Evolutionary conservation across 257 asterid genomes (phyloP).

Genomic region (Jacaranda copaia): DNA sequence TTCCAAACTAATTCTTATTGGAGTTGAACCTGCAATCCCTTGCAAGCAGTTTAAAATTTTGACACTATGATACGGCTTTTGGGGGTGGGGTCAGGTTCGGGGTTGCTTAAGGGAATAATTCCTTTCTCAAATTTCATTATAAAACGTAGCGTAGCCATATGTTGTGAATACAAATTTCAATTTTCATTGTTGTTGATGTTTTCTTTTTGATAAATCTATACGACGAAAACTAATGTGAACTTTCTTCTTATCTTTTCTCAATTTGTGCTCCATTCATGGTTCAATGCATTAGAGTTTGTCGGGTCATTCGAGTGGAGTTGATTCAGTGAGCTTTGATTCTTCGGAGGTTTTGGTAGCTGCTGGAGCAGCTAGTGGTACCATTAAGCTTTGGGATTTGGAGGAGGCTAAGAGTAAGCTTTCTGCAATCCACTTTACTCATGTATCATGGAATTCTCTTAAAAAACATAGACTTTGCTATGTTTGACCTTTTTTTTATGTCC

Average conservation of each 20-base stretch:
- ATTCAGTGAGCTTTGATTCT: slow-evolving; percentile 97
- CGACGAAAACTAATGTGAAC: slow-evolving; percentile 30
- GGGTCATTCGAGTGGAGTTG: slow-evolving; percentile 98
- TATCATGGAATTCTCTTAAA: slow-evolving; percentile 17
- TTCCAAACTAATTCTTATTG: slow-evolving; percentile 27
- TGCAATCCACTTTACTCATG: slow-evolving; percentile 26
- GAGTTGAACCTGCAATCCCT: slow-evolving; percentile 6
- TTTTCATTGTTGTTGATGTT: slow-evolving; percentile 16
- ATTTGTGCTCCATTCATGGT: slow-evolving; percentile 38
- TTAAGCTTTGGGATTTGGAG: slow-evolving; percentile 98
- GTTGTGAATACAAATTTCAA: slow-evolving; percentile 22
- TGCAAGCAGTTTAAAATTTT: slow-evolving; percentile 24
- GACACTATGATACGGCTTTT: slow-evolving; percentile 1
- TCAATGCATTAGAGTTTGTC: slow-evolving; percentile 82
- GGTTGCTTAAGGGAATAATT: slow-evolving; percentile 19
- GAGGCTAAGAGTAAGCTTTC: slow-evolving; percentile 89
- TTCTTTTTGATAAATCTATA: slow-evolving; percentile 16
- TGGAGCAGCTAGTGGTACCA: slow-evolving; percentile 98
- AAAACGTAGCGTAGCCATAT: slow-evolving; percentile 17
- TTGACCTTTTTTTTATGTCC: slow-evolving; percentile 31
- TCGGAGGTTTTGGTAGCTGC: slow-evolving; percentile 97
- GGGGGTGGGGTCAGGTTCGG: slow-evolving; percentile 22
- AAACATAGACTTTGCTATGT: slow-evolving; percentile 19
- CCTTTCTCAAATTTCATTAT: background rate
- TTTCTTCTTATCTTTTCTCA: slow-evolving; percentile 25